Evolutionary conservation across 1,284 basidiomycete genomes (phyloP).

Genomic region (Porogramme epimiltina): DNA sequence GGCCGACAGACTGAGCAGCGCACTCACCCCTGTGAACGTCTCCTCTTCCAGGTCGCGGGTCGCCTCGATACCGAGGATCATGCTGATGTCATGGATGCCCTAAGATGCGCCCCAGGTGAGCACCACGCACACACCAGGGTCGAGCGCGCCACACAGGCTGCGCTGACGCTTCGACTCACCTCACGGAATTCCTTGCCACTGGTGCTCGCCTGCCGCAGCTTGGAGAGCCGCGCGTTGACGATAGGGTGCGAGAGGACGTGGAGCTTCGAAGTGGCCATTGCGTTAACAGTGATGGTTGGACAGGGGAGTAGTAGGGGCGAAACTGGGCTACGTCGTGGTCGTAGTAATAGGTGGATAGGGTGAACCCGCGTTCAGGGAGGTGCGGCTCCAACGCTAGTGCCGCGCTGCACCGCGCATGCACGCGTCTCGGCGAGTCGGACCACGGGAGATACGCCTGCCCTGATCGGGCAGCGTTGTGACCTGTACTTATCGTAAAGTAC

Average conservation of each 20-base stretch:
- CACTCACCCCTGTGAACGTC: constrained; percentile 61
- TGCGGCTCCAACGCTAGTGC: no score
- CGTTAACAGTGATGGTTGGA: neutral
- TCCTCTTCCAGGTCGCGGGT: constrained; percentile 63
- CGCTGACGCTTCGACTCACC: constrained; percentile 37
- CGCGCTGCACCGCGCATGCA: no score
- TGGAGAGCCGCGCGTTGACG: constrained; percentile 71
- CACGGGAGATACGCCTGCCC: constrained; percentile 8
- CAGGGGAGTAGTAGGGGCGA: neutral
- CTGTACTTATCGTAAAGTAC: no score
- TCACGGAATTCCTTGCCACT: constrained; percentile 78
- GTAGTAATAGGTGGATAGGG: no score
- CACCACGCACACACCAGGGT: neutral
- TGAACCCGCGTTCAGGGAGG: no score
- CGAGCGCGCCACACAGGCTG: neutral
- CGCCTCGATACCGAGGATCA: constrained; percentile 78
- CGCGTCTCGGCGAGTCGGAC: no score
- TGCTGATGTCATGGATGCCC: constrained; percentile 73
- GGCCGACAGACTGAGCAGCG: no score
- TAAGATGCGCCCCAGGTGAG: constrained; percentile 33
- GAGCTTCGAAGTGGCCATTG: constrained; percentile 31
- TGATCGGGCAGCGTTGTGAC: constrained; percentile 9
- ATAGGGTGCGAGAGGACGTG: constrained; percentile 73
- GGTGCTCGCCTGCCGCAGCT: constrained; percentile 65
- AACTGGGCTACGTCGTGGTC: no score